A percentile compares a stretch with the other conserved stretches of the same genome.
Evolutionary conservation across 106 monocot genomes (phyloP).

Genomic region (Apostasia shenzhenica): DNA sequence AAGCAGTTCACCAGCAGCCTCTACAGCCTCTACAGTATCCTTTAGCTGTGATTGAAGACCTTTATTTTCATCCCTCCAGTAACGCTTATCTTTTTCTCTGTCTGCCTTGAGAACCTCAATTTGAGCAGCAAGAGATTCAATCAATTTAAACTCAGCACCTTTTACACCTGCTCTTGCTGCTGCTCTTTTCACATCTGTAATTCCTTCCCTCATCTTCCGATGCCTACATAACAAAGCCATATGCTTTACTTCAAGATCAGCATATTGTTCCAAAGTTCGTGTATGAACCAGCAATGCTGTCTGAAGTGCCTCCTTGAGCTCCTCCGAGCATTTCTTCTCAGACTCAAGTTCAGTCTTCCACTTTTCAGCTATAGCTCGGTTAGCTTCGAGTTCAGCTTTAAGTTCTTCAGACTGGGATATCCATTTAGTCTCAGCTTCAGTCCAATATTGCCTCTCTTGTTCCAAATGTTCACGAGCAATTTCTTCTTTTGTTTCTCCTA

Average conservation of each 20-base stretch:
- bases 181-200: conserved; percentile 73
- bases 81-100: conserved; percentile 80
- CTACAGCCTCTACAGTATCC: conserved; percentile 94
- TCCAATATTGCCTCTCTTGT: conserved; percentile 48
- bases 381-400: conserved; percentile 62
- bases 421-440: conserved; percentile 79
- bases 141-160: conserved; percentile 72
- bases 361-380: conserved; percentile 48
- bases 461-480: conserved; percentile 28
- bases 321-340: conserved; percentile 78
- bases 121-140: conserved; percentile 80
- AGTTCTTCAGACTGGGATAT: conserved; percentile 79
- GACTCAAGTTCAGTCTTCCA: conserved; percentile 64
- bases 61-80: conserved; percentile 86
- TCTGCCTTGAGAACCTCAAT: conserved; percentile 68
- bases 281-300: conserved; percentile 87
- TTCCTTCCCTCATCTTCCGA: conserved; percentile 72
- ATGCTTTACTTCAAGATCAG: conserved; percentile 94
- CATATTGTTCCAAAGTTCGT: conserved; percentile 86
- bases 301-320: conserved; percentile 88
- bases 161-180: conserved; percentile 74
- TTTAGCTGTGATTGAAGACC: conserved; percentile 68
- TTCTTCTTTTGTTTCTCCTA: conserved; percentile 31
- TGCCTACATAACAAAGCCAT: conserved; percentile 67
- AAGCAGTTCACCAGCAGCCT: conserved; percentile 91